These are phyloP conservation scores for Metschnikowia lachancei DNA, from an alignment of 805 yeast genomes.

Conservation along the genomic window DNA sequence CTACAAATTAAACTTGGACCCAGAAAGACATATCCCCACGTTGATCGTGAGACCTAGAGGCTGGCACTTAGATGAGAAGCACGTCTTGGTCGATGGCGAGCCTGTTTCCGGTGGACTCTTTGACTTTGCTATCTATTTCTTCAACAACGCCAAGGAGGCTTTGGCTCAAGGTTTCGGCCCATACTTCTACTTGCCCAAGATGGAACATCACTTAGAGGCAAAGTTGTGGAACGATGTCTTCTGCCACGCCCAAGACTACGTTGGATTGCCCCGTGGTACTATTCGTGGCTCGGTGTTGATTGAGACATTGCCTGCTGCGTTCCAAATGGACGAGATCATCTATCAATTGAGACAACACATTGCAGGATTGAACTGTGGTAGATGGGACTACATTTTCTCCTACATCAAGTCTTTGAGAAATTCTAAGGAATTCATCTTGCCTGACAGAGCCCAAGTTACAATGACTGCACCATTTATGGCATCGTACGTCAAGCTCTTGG, in stretches of 20 bases:
- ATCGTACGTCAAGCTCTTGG: constrained; percentile 69
- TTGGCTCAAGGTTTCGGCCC: constrained; percentile 71
- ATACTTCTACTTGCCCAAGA: constrained; percentile 78
- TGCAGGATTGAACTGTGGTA: constrained; percentile 80
- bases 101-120: constrained; percentile 75
- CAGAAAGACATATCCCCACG: constrained; percentile 64
- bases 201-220: constrained; percentile 85
- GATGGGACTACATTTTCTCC: constrained; percentile 86
- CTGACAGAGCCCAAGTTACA: constrained; percentile 77
- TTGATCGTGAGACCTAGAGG: constrained; percentile 85
- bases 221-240: constrained; percentile 81
- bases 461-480: constrained; percentile 83
- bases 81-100: constrained; percentile 67
- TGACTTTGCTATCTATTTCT: constrained; percentile 78
- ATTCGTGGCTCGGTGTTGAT: constrained; percentile 78
- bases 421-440: constrained; percentile 62
- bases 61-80: constrained; percentile 80
- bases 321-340: constrained; percentile 82
- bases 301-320: constrained; percentile 82
- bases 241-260: constrained; percentile 69
- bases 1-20: constrained; percentile 43
- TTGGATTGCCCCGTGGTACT: constrained; percentile 69
- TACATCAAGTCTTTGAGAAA: constrained; percentile 74
- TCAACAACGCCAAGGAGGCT: constrained; percentile 65
- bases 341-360: constrained; percentile 75